Evolutionary conservation across 345 rosid genomes (phyloP).

Genomic region (Conringia planisiliqua): DNA sequence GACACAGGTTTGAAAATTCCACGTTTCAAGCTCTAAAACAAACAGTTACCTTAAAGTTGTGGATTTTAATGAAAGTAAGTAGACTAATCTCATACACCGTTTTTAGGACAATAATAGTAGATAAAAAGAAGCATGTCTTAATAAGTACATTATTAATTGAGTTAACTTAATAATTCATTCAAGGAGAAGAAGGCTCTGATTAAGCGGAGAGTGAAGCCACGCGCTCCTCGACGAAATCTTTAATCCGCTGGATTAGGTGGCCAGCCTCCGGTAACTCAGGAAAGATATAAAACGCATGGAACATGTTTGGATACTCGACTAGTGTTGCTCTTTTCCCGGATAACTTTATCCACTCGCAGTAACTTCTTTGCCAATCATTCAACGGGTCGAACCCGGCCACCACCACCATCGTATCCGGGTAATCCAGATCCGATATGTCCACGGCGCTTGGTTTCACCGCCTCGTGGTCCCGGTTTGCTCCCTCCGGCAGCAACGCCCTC

Average conservation of each 20-base stretch:
- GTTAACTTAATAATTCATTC: background rate
- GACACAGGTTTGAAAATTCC: no score
- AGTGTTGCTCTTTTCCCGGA: slow-evolving; percentile 60
- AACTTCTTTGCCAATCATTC: slow-evolving; percentile 73
- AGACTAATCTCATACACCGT: background rate
- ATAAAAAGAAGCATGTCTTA: background rate
- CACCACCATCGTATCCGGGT: slow-evolving; percentile 50
- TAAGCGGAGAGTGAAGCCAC: slow-evolving; percentile 29
- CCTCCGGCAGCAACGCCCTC: slow-evolving; percentile 56
- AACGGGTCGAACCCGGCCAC: slow-evolving; percentile 71
- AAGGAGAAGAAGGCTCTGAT: background rate
- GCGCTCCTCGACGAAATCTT: slow-evolving; percentile 45
- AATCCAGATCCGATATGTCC: slow-evolving; percentile 44
- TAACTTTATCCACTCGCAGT: slow-evolving; percentile 59
- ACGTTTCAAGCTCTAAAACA: no score
- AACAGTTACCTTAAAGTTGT: background rate
- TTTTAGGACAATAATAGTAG: background rate
- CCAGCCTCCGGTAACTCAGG: slow-evolving; percentile 61
- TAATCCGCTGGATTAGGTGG: slow-evolving; percentile 45
- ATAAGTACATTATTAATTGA: background rate
- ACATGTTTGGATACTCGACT: slow-evolving; percentile 68
- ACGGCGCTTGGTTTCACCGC: slow-evolving; percentile 46
- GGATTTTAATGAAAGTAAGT: background rate
- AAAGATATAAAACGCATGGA: slow-evolving; percentile 73
- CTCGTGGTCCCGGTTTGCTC: slow-evolving; percentile 52